These are phyloP conservation scores for Alternaria metachromatica DNA, from an alignment of 2,329 filamentous ascomycete species.

Conservation along the genomic window DNA sequence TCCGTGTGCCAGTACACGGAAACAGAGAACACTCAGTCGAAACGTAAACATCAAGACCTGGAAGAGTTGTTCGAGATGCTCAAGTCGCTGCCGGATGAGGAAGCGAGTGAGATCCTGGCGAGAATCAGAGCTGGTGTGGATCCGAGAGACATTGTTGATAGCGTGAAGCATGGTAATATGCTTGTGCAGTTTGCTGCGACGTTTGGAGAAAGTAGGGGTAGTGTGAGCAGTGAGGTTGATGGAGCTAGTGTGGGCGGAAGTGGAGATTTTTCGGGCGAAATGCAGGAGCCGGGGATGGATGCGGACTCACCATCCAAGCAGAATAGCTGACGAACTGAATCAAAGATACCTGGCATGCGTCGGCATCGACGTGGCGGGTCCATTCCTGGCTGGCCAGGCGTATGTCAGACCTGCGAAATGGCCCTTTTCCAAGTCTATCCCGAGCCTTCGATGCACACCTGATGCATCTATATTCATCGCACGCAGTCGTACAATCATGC, in stretches of 20 bases:
- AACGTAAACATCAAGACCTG: conserved; percentile 22
- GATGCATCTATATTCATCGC: no score
- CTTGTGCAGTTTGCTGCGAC: conserved; percentile 20
- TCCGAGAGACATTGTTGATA: conserved; percentile 20
- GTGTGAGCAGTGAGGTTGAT: not conserved
- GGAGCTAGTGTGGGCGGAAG: not conserved
- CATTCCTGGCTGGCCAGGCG: not conserved
- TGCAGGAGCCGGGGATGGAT: not conserved
- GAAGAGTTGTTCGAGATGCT: conserved; percentile 22
- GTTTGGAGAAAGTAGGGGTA: not conserved
- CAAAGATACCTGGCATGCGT: not conserved
- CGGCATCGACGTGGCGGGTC: not conserved
- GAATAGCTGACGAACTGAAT: not conserved
- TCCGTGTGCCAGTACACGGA: conserved; percentile 21
- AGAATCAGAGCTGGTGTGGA: conserved; percentile 24
- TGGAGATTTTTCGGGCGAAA: not conserved
- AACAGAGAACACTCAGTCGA: conserved; percentile 20
- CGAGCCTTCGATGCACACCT: not conserved
- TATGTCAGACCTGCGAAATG: not conserved
- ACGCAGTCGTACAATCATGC: not conserved
- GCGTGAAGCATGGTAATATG: conserved; percentile 22
- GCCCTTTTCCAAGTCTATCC: not conserved
- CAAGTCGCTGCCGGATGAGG: conserved; percentile 15
- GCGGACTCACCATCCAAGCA: not conserved
- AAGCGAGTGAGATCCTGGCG: conserved; percentile 13